These are phyloP conservation scores for Penicillium sclerotigenum DNA, from an alignment of 2,329 filamentous ascomycete genomes.

Conservation along the genomic window DNA sequence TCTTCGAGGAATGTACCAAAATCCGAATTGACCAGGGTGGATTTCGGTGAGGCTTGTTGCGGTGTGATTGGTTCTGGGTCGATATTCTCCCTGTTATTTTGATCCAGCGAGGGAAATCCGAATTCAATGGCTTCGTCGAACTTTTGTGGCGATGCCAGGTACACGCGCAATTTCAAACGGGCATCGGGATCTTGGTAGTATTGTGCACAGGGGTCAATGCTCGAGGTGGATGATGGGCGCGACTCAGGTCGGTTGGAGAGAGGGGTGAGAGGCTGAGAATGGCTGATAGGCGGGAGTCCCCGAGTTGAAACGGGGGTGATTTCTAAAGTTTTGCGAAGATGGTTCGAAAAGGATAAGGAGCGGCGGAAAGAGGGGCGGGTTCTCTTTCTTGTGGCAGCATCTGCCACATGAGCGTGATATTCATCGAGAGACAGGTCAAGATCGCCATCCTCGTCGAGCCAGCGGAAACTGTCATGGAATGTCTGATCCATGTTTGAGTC, in stretches of 20 bases:
- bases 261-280: conserved; percentile 40
- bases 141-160: conserved; percentile 84
- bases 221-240: conserved; percentile 47
- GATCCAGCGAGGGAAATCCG: conserved; percentile 66
- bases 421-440: conserved; percentile 69
- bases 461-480: conserved; percentile 66
- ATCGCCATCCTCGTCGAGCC: conserved; percentile 70
- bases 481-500: conserved; percentile 49
- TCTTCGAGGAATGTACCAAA: conserved; percentile 52
- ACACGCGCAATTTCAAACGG: conserved; percentile 77
- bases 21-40: conserved; percentile 44
- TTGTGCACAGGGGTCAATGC: conserved; percentile 68
- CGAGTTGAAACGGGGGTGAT: conserved; percentile 35
- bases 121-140: conserved; percentile 95
- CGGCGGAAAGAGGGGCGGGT: conserved; percentile 62
- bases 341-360: conserved; percentile 67
- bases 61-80: conserved; percentile 16
- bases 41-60: conserved; percentile 24
- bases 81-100: conserved; percentile 30
- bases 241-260: conserved; percentile 34
- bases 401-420: conserved; percentile 62
- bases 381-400: conserved; percentile 39
- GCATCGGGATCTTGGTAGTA: conserved; percentile 91
- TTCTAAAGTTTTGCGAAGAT: conserved; percentile 52
- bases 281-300: conserved; percentile 36